Conservation (phyloP, 2,329 filamentous ascomycete genomes). For the Ascochyta rabiei region DNA sequence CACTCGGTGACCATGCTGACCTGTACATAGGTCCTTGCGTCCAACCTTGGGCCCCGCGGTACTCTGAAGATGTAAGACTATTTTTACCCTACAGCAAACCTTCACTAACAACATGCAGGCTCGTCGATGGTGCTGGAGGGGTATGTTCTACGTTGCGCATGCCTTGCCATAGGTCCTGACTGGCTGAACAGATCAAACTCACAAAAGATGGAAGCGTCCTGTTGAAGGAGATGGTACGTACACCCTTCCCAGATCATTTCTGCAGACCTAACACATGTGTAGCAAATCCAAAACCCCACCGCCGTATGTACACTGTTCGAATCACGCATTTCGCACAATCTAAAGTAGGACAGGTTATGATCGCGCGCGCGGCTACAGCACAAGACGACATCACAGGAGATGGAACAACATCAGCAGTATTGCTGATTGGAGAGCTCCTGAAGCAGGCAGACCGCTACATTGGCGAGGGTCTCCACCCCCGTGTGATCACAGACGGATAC, state of each 20-base stretch:
- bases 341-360: conserved; percentile 61
- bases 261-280: conserved; percentile 17
- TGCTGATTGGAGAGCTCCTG: conserved; percentile 92
- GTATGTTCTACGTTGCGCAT: conserved; percentile 45
- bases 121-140: conserved; percentile 67
- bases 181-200: conserved; percentile 79
- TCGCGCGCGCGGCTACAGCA: conserved; percentile 84
- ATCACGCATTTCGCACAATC: not conserved
- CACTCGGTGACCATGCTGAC: conserved; percentile 19
- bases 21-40: conserved; percentile 82
- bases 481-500: conserved; percentile 96
- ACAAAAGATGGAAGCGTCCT: conserved; percentile 97
- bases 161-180: conserved; percentile 1
- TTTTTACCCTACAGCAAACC: conserved; percentile 30
- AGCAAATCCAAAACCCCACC: conserved; percentile 97
- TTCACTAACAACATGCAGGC: conserved; percentile 51
- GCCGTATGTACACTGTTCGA: conserved; percentile 64
- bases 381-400: conserved; percentile 99
- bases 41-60: conserved; percentile 90
- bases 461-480: conserved; percentile 92
- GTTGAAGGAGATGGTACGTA: conserved; percentile 66
- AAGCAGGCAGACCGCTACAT: conserved; percentile 98
- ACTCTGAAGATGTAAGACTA: conserved; percentile 93
- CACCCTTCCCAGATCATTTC: not conserved
- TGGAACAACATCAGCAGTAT: conserved; percentile 93